Conservation (phyloP, 257 asterid species). For the Plantago ovata region DNA sequence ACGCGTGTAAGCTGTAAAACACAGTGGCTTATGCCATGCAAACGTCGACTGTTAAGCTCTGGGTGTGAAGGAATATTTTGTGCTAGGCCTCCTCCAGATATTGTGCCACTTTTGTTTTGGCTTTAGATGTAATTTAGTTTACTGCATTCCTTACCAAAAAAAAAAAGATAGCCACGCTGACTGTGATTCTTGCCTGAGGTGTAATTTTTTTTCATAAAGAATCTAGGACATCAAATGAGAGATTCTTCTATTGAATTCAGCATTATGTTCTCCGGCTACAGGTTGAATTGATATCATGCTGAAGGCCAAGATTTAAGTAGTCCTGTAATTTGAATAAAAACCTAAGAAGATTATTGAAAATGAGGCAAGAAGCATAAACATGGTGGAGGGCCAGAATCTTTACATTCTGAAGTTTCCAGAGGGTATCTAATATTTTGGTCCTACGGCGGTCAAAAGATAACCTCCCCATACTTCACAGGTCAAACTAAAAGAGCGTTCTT, state of each 20-base stretch:
- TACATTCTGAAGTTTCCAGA: slow-evolving; percentile 26
- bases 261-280: background rate
- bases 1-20: background rate
- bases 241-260: background rate
- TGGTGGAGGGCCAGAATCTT: slow-evolving; percentile 31
- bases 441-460: slow-evolving; percentile 47
- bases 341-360: slow-evolving; percentile 8
- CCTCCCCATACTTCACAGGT: slow-evolving; percentile 27
- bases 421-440: slow-evolving; percentile 40
- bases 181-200: background rate
- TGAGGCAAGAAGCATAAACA: slow-evolving; percentile 15
- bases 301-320: background rate
- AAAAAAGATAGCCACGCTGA: no score
- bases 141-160: no score
- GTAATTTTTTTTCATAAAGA: background rate
- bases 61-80: no score
- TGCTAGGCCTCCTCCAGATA: no score
- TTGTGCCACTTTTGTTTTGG: no score
- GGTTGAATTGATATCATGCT: slow-evolving; percentile 1
- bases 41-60: no score
- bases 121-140: no score
- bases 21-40: no score
- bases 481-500: slow-evolving; percentile 24
- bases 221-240: slow-evolving; percentile 1
- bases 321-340: slow-evolving; percentile 6